Percentiles rank a stretch among this genome's conserved stretches.
These are phyloP conservation scores for Pseudogymnoascus sp. DNA, from an alignment of 2,329 filamentous ascomycete genomes.

Conservation along the genomic window DNA sequence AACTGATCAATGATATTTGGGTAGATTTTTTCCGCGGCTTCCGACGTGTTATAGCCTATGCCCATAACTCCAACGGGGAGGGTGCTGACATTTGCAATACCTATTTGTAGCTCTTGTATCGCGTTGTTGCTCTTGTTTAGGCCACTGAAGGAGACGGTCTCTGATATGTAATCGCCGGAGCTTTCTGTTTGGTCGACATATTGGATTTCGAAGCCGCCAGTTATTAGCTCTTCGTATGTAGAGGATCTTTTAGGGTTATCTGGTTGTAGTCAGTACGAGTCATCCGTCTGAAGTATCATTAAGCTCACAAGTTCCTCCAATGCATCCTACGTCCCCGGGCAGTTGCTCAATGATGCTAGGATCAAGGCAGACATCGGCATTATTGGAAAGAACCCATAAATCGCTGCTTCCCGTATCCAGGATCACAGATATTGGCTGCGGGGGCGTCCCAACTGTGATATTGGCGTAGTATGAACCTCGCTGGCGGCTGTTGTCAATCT, in stretches of 20 bases:
- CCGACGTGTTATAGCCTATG: constrained; percentile 30
- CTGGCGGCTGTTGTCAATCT: constrained; percentile 39
- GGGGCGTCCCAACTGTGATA: constrained; percentile 47
- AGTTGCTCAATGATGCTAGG: constrained; percentile 28
- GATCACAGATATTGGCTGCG: constrained; percentile 43
- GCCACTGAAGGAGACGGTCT: constrained; percentile 28
- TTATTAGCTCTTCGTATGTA: constrained; percentile 36
- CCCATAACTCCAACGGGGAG: constrained; percentile 30
- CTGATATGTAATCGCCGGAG: constrained; percentile 30
- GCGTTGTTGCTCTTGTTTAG: constrained; percentile 15
- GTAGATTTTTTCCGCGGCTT: constrained; percentile 31
- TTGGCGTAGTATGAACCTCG: constrained; percentile 48
- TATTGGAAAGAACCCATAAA: constrained; percentile 38
- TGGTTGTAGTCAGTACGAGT: background rate
- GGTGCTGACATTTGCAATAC: constrained; percentile 23
- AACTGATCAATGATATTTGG: constrained; percentile 58
- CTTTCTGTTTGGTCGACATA: constrained; percentile 32
- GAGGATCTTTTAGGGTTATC: constrained; percentile 15
- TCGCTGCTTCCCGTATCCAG: constrained; percentile 55
- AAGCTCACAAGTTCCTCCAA: constrained; percentile 34
- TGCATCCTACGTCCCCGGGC: constrained; percentile 26
- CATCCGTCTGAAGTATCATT: constrained; percentile 12
- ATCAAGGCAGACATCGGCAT: constrained; percentile 8
- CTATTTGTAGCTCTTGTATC: constrained; percentile 32
- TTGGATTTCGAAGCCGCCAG: constrained; percentile 35